A percentile compares a stretch with the other conserved stretches of the same genome.
Conservation (phyloP, 768 basidiomycete genomes). For the Podaxis pistillaris region DNA sequence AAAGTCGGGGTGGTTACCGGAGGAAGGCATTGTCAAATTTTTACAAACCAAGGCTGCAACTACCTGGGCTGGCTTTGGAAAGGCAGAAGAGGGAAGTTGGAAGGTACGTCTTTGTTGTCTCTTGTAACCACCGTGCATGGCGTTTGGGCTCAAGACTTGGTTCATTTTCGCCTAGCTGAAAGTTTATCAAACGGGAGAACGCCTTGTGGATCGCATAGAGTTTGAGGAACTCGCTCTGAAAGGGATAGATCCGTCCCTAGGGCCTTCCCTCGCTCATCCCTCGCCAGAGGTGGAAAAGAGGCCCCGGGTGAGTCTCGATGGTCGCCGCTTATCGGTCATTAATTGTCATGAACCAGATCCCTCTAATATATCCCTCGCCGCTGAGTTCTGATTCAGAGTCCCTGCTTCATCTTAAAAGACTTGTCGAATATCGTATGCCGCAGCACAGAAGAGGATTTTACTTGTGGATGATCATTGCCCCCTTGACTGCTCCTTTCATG, state of each 20-base stretch:
- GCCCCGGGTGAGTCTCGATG: conserved; percentile 7
- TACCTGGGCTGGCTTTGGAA: conserved; percentile 68
- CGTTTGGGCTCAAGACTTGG: neutral
- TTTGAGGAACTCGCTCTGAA: conserved; percentile 81
- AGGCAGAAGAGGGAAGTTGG: conserved; percentile 63
- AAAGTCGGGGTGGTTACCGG: conserved; percentile 31
- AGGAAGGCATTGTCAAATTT: conserved; percentile 48
- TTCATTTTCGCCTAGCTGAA: conserved; percentile 40
- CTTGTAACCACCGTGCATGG: neutral
- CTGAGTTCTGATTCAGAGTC: conserved; percentile 32
- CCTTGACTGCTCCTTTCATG: conserved; percentile 74
- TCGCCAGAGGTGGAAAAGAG: conserved; percentile 20
- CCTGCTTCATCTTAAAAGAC: conserved; percentile 45
- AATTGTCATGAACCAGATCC: conserved; percentile 45
- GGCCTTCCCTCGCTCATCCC: conserved; percentile 43
- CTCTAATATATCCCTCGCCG: conserved; percentile 58
- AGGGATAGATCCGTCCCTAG: conserved; percentile 66
- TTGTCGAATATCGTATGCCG: conserved; percentile 57
- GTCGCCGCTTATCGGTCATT: neutral
- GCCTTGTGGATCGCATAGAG: conserved; percentile 66
- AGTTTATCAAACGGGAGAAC: conserved; percentile 63
- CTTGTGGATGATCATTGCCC: conserved; percentile 63
- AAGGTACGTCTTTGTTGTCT: conserved; percentile 47
- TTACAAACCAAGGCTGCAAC: conserved; percentile 48
- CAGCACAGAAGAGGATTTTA: conserved; percentile 65